Base-by-base conservation (phyloP, 75 land plant species). In the Ceratopteris richardii region DNA sequence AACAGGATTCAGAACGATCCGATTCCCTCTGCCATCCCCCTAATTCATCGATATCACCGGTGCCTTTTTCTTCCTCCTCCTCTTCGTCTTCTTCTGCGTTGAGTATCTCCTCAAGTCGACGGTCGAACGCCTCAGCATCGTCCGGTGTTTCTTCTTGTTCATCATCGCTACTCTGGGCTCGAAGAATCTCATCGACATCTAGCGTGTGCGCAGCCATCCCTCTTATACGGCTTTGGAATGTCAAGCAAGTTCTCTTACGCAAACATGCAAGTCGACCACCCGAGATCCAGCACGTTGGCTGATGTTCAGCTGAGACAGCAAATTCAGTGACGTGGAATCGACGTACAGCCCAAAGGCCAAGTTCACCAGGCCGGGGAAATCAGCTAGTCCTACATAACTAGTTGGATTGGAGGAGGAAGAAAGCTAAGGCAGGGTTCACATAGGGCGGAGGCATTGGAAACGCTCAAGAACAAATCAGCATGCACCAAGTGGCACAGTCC, bases 71-170 rank as follows among this genome's bases (percentile, higher is more conserved):
- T 5, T 44, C 52, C 17, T 17, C 41, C 51, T 48, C 63, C 16
- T 24, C 51, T 26, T 50, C 69, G 10, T 60, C 76, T 16, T 65
- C 71, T 61, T 80, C 68, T 36, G 69, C 81, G 68, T 77, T 66
- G 61, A 87, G 88, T 44, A 87, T 87, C 19, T 83, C 87, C 55
- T 87, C 91, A 60, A 87, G 64, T 61, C 77, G 77, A 26, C 91
- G 86, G 57, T 61, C 39, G 12, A 57, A 57, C 77, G 36, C 41
- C 62, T 56, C 33, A 29, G 42, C 53, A 16, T 56, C 26, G 22
- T 46, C 37, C 22, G 52, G 58, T 4, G 18, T 66, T 36, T 60
- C 68, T 31, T 70, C 68, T 53, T 54, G 43, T 60, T 70, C 60
- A 52, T 36, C 51, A 24, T 39, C 70, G 61, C 75, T 65, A 62